Evolutionary conservation across 2,329 filamentous ascomycete species (phyloP).

Genomic region (Scedosporium minutisporum): DNA sequence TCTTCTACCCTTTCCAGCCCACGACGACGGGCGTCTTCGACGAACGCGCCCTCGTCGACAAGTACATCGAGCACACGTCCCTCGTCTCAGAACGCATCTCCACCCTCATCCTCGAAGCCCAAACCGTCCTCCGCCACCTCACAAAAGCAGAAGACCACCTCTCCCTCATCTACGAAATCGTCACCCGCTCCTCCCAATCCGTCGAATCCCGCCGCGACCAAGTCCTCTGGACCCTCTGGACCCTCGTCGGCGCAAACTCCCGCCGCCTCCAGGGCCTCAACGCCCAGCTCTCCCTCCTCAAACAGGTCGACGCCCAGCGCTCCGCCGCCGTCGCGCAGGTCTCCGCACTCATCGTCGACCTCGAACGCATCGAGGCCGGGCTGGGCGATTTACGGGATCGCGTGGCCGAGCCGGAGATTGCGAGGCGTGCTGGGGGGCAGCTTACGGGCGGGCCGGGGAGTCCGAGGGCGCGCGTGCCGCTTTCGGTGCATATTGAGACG

Average conservation of each 20-base stretch:
- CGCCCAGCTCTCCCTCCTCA: slow-evolving; percentile 53
- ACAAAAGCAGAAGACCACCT: slow-evolving; percentile 61
- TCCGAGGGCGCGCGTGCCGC: slow-evolving; percentile 26
- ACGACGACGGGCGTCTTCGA: slow-evolving; percentile 15
- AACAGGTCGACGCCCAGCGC: slow-evolving; percentile 57
- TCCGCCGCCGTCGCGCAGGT: slow-evolving; percentile 58
- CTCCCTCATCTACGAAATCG: slow-evolving; percentile 58
- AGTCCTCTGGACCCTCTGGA: slow-evolving; percentile 63
- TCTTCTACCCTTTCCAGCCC: slow-evolving; percentile 55
- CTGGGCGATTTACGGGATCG: slow-evolving; percentile 63
- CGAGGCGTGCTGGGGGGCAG: slow-evolving; percentile 23
- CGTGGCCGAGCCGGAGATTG: slow-evolving; percentile 55
- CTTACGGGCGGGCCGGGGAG: not conserved
- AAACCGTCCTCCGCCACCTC: slow-evolving; percentile 56
- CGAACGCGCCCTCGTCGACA: slow-evolving; percentile 56
- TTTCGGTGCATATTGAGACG: slow-evolving; percentile 66
- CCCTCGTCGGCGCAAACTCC: slow-evolving; percentile 61
- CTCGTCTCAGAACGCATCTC: slow-evolving; percentile 62
- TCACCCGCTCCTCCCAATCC: slow-evolving; percentile 51
- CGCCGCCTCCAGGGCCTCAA: slow-evolving; percentile 50
- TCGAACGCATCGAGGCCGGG: slow-evolving; percentile 62
- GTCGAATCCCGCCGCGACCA: slow-evolving; percentile 52
- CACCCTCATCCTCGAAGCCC: slow-evolving; percentile 58
- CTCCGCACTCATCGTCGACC: slow-evolving; percentile 58
- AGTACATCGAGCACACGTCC: slow-evolving; percentile 64